Conservation (phyloP, 2,329 filamentous ascomycete species). For the Drechslerella stenobrocha region DNA sequence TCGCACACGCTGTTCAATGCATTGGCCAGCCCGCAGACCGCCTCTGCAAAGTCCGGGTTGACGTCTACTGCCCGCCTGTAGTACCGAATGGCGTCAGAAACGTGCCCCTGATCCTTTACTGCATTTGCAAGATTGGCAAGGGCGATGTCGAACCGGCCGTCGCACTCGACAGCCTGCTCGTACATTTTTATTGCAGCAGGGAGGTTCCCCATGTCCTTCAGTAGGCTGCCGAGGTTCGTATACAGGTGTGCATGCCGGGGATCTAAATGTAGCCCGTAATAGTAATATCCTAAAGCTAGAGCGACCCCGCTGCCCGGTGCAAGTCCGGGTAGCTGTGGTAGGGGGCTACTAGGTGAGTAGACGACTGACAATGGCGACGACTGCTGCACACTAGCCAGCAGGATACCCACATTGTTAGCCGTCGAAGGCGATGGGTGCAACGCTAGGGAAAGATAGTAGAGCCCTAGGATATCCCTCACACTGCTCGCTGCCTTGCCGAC, state of each 20-base stretch:
- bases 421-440: constrained; percentile 95
- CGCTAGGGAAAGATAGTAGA: constrained; percentile 94
- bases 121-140: constrained; percentile 95
- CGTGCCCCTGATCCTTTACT: constrained; percentile 91
- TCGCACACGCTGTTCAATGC: constrained; percentile 95
- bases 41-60: constrained; percentile 96
- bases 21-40: constrained; percentile 91
- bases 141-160: constrained; percentile 94
- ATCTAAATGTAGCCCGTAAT: constrained; percentile 87
- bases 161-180: constrained; percentile 86
- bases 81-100: constrained; percentile 87
- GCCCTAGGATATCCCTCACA: constrained; percentile 85
- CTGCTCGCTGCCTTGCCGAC: constrained; percentile 69
- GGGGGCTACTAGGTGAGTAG: constrained; percentile 59
- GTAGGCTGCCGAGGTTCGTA: constrained; percentile 89
- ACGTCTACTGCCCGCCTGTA: constrained; percentile 86
- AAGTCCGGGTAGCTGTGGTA: constrained; percentile 66
- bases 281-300: constrained; percentile 88
- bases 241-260: constrained; percentile 90
- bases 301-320: constrained; percentile 82
- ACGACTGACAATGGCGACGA: constrained; percentile 55
- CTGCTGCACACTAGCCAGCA: constrained; percentile 92
- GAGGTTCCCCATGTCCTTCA: constrained; percentile 95
- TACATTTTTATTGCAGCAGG: constrained; percentile 95
- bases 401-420: constrained; percentile 95